These are phyloP conservation scores for Termitomyces sp. DNA, from an alignment of 768 basidiomycete species.

Conservation along the genomic window DNA sequence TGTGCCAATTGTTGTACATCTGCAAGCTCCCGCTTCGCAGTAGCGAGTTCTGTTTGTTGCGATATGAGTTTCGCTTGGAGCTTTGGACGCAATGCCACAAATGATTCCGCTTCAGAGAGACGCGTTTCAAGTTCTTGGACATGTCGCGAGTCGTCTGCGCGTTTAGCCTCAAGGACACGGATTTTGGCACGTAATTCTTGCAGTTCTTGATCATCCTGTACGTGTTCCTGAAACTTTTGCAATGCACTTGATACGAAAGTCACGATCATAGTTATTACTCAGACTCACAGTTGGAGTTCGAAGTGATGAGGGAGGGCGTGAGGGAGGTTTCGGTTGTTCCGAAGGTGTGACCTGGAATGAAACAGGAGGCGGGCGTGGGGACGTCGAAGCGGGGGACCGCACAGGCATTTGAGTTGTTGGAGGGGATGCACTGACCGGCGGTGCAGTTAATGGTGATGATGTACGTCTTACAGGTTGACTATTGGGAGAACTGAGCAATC, in stretches of 20 bases:
- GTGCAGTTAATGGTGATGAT: slow-evolving; percentile 32
- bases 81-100: slow-evolving; percentile 82
- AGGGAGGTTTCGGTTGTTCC: slow-evolving; percentile 17
- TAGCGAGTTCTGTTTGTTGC: slow-evolving; percentile 74
- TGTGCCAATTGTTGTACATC: slow-evolving; percentile 74
- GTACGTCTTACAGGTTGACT: slow-evolving; percentile 26
- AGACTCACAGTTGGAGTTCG: slow-evolving; percentile 10
- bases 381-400: slow-evolving; percentile 12
- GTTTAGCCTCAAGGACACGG: slow-evolving; percentile 80
- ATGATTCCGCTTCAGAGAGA: slow-evolving; percentile 79
- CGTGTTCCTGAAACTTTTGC: slow-evolving; percentile 12
- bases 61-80: slow-evolving; percentile 83
- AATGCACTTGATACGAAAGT: background rate
- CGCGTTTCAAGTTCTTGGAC: slow-evolving; percentile 81
- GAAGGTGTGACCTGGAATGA: slow-evolving; percentile 19
- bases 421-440: slow-evolving; percentile 23
- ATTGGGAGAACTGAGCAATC: slow-evolving; percentile 16
- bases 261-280: background rate
- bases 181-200: slow-evolving; percentile 83
- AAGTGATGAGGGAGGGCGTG: slow-evolving; percentile 25
- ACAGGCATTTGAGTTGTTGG: slow-evolving; percentile 15
- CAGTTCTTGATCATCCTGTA: slow-evolving; percentile 52
- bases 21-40: slow-evolving; percentile 68
- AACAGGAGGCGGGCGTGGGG: slow-evolving; percentile 16
- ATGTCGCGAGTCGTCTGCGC: slow-evolving; percentile 80